Evolutionary conservation across 352 stramenopile species (phyloP).

Genomic region (Phytopythium aichiense): DNA sequence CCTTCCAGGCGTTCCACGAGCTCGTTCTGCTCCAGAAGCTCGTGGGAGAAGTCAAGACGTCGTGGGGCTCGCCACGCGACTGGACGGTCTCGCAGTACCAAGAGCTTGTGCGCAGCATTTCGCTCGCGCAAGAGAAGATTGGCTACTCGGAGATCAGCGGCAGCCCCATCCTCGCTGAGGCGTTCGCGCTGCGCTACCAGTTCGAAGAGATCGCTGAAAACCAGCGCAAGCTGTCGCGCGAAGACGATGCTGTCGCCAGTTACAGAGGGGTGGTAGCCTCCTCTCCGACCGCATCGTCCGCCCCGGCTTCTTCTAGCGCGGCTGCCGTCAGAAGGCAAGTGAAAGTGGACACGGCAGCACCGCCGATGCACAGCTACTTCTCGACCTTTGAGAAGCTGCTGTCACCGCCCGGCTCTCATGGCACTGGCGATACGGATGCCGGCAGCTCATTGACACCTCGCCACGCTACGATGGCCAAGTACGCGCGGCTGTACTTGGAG

Average conservation of each 20-base stretch:
- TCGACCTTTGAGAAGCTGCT: conserved; percentile 59
- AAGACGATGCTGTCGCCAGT: conserved; percentile 14
- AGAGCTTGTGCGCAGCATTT: conserved; percentile 52
- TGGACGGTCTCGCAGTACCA: conserved; percentile 61
- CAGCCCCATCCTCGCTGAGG: conserved; percentile 36
- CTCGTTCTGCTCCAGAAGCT: conserved; percentile 63
- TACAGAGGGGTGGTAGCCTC: not conserved
- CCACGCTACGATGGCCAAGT: conserved; percentile 71
- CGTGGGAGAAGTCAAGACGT: conserved; percentile 28
- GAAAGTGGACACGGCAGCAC: not conserved
- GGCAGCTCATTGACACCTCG: conserved; percentile 42
- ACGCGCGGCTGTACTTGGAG: conserved; percentile 66
- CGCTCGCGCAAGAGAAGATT: conserved; percentile 44
- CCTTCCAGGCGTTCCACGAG: conserved; percentile 70
- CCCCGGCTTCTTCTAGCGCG: not conserved
- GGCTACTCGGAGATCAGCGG: conserved; percentile 25
- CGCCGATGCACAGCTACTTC: conserved; percentile 65
- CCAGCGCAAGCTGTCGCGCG: conserved; percentile 35
- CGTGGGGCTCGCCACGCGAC: conserved; percentile 40
- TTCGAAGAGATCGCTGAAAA: conserved; percentile 70
- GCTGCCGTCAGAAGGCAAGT: not conserved
- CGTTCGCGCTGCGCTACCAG: conserved; percentile 55
- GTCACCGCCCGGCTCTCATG: conserved; percentile 4
- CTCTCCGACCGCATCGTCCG: not conserved
- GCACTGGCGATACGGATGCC: not conserved